A percentile compares a stretch with the other conserved stretches of the same genome.
phyloP scores from a whole-genome alignment of 768 basidiomycete species.

The Hericium coralloides region DNA sequence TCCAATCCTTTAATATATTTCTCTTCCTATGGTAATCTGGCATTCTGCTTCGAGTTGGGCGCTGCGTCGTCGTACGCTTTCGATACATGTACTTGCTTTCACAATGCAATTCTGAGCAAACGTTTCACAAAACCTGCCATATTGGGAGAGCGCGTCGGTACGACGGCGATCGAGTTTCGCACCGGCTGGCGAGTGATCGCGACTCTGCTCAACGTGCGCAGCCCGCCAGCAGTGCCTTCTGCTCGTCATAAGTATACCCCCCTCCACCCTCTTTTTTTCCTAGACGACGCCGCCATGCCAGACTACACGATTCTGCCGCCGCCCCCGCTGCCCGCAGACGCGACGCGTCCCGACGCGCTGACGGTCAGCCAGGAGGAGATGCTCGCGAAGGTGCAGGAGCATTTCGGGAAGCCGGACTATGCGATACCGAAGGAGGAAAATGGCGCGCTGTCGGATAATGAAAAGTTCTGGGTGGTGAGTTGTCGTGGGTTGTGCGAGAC shows the following conservation, averaged over 20 bases:
- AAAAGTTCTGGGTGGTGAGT: slow-evolving; percentile 71
- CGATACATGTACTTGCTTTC: neutral
- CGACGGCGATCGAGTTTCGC: neutral
- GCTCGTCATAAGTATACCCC: neutral
- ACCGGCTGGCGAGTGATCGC: too few relatives aligned
- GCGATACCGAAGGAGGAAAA: slow-evolving; percentile 36
- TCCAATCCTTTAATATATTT: neutral
- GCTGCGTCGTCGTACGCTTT: neutral
- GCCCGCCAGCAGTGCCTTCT: neutral
- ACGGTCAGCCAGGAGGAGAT: slow-evolving; percentile 37
- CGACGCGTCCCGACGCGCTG: slow-evolving; percentile 19
- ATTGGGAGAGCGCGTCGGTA: neutral
- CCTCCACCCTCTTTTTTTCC: too few relatives aligned
- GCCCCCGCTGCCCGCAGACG: neutral
- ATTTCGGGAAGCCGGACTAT: slow-evolving; percentile 49
- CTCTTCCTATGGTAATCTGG: neutral
- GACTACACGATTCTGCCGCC: slow-evolving; percentile 8
- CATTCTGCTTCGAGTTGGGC: too few relatives aligned
- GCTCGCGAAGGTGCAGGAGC: slow-evolving; percentile 45
- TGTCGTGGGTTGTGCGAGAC: neutral
- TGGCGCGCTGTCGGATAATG: slow-evolving; percentile 46
- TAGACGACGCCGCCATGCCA: slow-evolving; percentile 2
- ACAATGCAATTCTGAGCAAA: neutral
- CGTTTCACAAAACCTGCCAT: neutral
- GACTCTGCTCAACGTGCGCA: neutral